Percentiles rank a stretch among this genome's conserved stretches.
Conservation (phyloP, 1,139 yeast species). For the Nadsonia commutata region DNA sequence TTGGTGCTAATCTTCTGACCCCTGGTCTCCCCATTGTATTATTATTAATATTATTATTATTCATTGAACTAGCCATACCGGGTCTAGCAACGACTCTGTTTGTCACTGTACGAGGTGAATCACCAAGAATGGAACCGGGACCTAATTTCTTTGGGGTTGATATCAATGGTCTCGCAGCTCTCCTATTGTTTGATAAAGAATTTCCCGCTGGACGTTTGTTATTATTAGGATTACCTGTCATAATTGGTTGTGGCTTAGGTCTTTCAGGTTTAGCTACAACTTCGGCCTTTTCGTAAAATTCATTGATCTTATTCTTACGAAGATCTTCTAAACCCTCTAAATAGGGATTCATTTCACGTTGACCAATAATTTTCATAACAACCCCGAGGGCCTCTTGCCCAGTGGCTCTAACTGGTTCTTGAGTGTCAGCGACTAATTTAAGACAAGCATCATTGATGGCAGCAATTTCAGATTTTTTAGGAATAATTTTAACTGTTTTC, state of each 20-base stretch:
- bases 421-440: constrained; percentile 63
- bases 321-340: constrained; percentile 64
- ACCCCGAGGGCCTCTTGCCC: constrained; percentile 74
- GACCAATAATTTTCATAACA: constrained; percentile 69
- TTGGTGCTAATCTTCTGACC: neutral
- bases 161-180: neutral
- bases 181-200: neutral
- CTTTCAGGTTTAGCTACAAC: constrained; percentile 31
- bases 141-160: neutral
- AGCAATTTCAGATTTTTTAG: constrained; percentile 41
- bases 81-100: neutral
- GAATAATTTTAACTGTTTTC: constrained; percentile 34
- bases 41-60: neutral
- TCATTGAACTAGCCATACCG: neutral
- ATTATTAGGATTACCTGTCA: neutral
- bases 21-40: neutral
- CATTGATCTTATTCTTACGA: constrained; percentile 47
- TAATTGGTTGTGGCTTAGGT: constrained; percentile 11
- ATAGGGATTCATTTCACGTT: constrained; percentile 43
- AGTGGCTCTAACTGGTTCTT: constrained; percentile 69
- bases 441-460: constrained; percentile 39
- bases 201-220: neutral
- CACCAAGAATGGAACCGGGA: neutral
- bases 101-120: neutral
- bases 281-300: constrained; percentile 40